Evolutionary conservation across 129 eudicot genomes (phyloP).

Genomic region (Flaveria robusta): DNA sequence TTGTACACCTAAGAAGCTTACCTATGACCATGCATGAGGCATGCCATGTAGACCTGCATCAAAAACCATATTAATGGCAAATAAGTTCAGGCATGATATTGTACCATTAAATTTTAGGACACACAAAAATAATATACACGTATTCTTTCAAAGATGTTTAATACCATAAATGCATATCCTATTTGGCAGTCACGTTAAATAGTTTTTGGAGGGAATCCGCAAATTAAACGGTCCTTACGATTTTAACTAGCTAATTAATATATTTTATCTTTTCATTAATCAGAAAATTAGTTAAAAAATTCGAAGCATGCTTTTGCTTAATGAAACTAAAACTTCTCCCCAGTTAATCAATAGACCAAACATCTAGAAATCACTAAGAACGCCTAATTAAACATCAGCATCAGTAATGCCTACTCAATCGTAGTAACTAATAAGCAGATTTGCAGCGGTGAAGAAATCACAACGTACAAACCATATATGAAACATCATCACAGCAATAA

Average conservation of each 20-base stretch:
- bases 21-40: conserved; percentile 81
- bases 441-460: neutral
- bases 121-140: neutral
- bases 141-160: neutral
- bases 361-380: too few species aligned
- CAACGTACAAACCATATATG: neutral
- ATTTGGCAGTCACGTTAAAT: too few species aligned
- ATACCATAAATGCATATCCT: too few species aligned
- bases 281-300: neutral
- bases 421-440: neutral
- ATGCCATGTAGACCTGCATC: conserved; percentile 93
- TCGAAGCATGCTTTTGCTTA: neutral
- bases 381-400: neutral
- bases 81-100: conserved; percentile 3
- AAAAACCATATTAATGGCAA: conserved; percentile 17
- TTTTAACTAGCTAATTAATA: neutral
- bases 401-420: too few species aligned
- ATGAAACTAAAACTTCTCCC: neutral
- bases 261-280: neutral
- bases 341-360: neutral
- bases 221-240: neutral
- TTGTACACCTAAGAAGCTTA: conserved; percentile 34
- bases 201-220: conserved; percentile 8
- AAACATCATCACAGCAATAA: neutral
- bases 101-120: neutral